These are phyloP conservation scores for Aegilops longissima DNA, from an alignment of 176 grass and related monocot genomes.

Conservation along the genomic window DNA sequence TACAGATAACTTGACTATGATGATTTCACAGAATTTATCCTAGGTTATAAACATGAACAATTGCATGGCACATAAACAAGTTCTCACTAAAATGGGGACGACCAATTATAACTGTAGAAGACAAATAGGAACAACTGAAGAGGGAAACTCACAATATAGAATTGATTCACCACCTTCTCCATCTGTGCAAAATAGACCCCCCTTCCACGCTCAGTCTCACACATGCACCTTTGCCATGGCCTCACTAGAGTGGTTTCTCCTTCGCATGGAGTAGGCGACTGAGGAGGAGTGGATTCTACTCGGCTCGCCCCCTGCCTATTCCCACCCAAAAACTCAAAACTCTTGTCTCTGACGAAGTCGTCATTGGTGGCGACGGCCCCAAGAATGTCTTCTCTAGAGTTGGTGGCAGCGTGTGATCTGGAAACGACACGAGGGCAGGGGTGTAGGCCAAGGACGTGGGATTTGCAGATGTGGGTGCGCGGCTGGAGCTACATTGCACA, in stretches of 20 bases:
- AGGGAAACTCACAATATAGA: not conserved
- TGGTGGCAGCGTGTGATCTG: not conserved
- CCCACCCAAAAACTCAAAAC: too few species aligned
- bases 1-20: not conserved
- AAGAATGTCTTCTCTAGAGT: slow-evolving; percentile 51
- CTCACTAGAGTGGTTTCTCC: too few species aligned
- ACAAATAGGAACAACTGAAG: not conserved
- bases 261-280: too few species aligned
- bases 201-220: too few species aligned
- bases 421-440: too few species aligned
- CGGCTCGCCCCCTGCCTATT: too few species aligned
- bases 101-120: not conserved
- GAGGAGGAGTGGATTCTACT: too few species aligned
- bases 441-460: not conserved
- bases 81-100: not conserved
- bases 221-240: too few species aligned
- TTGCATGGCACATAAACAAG: not conserved
- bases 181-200: too few species aligned
- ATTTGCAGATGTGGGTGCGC: not conserved
- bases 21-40: not conserved
- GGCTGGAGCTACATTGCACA: slow-evolving; percentile 70
- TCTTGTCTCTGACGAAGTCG: too few species aligned
- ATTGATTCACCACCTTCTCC: too few species aligned
- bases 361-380: not conserved
- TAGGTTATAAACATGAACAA: not conserved